Evolutionary conservation across 2,329 filamentous ascomycete species (phyloP), one percentile per base, ranked within the genome.

Genomic region (Pseudogymnoascus sp.): DNA sequence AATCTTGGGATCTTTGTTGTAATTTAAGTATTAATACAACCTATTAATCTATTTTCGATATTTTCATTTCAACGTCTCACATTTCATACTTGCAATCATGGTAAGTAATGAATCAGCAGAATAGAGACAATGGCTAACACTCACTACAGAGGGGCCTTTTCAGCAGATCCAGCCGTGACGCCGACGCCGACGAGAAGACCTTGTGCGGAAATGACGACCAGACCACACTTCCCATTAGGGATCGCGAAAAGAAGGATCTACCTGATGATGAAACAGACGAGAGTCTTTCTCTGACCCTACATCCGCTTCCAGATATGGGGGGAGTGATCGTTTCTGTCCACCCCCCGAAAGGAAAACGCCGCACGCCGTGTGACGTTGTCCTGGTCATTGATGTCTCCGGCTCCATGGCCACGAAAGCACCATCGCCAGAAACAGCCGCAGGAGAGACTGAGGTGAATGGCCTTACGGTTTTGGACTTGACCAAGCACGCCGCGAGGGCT

Each of bases 311-410:
- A 0, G 66, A 68, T 2, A 65, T 67, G 2, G 71, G 78, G 8
- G 77, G 76, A 1, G 66, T 82, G 1, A 59, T 83, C 3, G 68
- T 81, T 64, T 78, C 75, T 54, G 70, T 83, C 9, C 69, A 74
- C 4, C 78, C 80, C 0, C 81, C 80, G 0, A 69, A 41, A 2
- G 60, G 68, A 6, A 39, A 64, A 0, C 63, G 62, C 5, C 71
- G 70, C 60, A 74, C 79, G 0, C 78, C 81, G 1, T 84, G 80
- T 67, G 83, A 86, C 63, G 80, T 86, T 32, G 82, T 85, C 2
- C 75, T 86, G 2, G 82, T 82, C 14, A 84, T 86, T 60, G 83
- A 86, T 67, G 75, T 85, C 12, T 86, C 83, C 0, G 76, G 74
- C 0, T 85, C 81, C 70, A 87, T 86, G 83, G 58, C 62, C 1